These are phyloP conservation scores for Deinandra increscens DNA, from an alignment of 129 eudicot genomes.

Conservation along the genomic window DNA sequence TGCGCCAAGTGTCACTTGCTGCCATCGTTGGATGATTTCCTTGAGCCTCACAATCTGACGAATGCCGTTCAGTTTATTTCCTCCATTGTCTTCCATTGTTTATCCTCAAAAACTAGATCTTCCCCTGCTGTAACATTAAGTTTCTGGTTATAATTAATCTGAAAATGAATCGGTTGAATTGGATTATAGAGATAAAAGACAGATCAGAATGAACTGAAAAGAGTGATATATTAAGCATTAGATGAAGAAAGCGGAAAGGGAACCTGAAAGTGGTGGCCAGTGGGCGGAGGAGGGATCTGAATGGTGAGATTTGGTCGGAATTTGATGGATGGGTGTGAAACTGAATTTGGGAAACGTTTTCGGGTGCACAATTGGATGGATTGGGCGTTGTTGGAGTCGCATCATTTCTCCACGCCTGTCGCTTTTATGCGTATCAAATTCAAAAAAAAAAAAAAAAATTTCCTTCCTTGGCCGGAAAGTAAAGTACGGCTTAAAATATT, in stretches of 20 bases:
- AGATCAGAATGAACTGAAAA: background rate
- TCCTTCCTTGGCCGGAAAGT: constrained; percentile 5
- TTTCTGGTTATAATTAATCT: background rate
- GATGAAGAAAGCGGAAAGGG: background rate
- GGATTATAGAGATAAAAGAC: background rate
- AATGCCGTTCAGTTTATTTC: constrained; percentile 58
- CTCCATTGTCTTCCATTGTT: constrained; percentile 66
- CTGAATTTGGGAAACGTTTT: constrained; percentile 23
- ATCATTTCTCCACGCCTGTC: background rate
- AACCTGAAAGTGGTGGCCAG: constrained; percentile 24
- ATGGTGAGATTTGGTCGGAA: background rate
- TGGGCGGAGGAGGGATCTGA: constrained; percentile 16
- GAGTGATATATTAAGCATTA: too few species aligned
- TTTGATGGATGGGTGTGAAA: constrained; percentile 6
- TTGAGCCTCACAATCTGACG: constrained; percentile 75
- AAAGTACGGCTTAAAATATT: constrained; percentile 13
- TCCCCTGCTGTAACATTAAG: background rate
- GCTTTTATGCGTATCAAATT: constrained; percentile 21
- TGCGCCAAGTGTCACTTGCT: constrained; percentile 48
- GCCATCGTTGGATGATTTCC: constrained; percentile 79
- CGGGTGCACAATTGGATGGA: too few species aligned
- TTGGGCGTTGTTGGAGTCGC: too few species aligned
- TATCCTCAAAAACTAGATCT: background rate
- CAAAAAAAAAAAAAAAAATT: too few species aligned
- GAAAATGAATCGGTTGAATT: background rate